Conservation (phyloP, 73 alveolate species). For the Tetrahymena borealis region DNA sequence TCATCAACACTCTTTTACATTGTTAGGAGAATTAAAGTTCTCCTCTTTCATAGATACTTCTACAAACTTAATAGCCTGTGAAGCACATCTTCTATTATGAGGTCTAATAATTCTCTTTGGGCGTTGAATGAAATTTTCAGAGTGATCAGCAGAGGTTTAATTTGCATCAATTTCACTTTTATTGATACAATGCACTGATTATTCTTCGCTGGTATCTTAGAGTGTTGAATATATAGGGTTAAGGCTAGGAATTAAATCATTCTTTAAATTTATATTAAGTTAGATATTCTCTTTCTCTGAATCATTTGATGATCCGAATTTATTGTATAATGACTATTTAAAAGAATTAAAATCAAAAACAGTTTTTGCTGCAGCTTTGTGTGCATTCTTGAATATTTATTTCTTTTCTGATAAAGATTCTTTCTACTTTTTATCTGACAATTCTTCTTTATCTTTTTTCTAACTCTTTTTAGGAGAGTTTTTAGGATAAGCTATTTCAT, state of each 20-base stretch:
- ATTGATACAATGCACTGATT: background rate
- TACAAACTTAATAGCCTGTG: background rate
- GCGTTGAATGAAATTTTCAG: background rate
- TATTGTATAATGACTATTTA: background rate
- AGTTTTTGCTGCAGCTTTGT: background rate
- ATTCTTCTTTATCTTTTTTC: background rate
- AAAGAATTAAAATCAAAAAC: background rate
- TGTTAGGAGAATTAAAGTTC: background rate
- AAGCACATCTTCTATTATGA: background rate
- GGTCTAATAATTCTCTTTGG: background rate
- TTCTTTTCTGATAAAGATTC: background rate
- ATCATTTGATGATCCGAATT: background rate
- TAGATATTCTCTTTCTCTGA: background rate
- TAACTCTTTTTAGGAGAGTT: background rate
- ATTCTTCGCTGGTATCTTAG: background rate
- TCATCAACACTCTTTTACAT: background rate
- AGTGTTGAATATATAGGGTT: background rate
- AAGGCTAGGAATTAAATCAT: background rate
- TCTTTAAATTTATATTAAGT: background rate
- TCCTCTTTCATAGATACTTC: background rate
- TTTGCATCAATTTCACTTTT: no score
- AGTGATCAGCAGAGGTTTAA: background rate
- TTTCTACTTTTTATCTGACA: background rate
- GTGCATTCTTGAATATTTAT: background rate
- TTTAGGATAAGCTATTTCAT: background rate